Base-by-base conservation (phyloP, 768 basidiomycete genomes). In the Mycena pura region DNA sequence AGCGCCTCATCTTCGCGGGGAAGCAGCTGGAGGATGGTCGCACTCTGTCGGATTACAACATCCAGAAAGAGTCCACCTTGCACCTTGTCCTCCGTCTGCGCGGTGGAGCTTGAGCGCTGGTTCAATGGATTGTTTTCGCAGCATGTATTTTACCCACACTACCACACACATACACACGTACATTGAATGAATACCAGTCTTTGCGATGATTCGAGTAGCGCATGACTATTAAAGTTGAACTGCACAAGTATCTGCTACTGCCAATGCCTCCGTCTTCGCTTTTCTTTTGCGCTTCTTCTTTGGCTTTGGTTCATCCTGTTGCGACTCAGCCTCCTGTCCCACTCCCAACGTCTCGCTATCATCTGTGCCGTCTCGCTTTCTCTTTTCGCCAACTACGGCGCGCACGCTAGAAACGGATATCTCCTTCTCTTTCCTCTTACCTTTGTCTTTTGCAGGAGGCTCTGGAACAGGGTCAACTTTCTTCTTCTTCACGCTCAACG, bases 401-500 rank as follows among this genome's bases (percentile, higher is more conserved):
- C 31, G 21, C 6, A 29, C 48, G 9, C 6, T 21, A 2, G 45
- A 13, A 21, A 22, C n/a, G 6, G 40, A 51, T 24, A 15, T 22
- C 51, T 52, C 51, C 34, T 57, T 44, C 31, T 57, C 52, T 40
- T 40, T 50, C 27, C 49, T 40, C 22, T 54, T 61, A 24, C 49
- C 28, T 21, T 59, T 61, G 19, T 52, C 56, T 29, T 56, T 61
- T 43, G 52, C 51, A 34, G 62, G 27, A 24, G 57, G 52, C 43
- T 57, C 52, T 22, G 40, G 5, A 24, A 14, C n/a, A 5, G 8
- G 40, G 22, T 71, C 67, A 5, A 66, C 46, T 68, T 85, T 86
- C 74, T 93, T 96, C 81, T 95, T 97, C 82, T 94, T 95, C 43
- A 96, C 78, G 60, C 93, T 95, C 3, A 98, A 82, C 8, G 96